Evolutionary conservation across 106 monocot genomes (phyloP).

Genomic region (Dioscorea zingiberensis): DNA sequence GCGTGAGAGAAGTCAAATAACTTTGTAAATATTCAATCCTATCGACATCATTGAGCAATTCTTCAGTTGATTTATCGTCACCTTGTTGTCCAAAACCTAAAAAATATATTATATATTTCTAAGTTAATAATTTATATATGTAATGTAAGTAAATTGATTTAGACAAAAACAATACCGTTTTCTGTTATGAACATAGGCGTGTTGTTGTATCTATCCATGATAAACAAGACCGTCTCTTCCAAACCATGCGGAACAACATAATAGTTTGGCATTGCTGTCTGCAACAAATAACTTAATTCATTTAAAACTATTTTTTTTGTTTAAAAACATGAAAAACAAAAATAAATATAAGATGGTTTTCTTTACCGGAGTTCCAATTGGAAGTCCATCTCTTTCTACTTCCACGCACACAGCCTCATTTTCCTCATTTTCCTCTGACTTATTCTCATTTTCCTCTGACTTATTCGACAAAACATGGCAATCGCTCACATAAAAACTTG

Average conservation of each 20-base stretch:
- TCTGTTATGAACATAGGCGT: slow-evolving; percentile 56
- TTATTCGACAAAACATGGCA: slow-evolving; percentile 34
- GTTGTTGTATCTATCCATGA: slow-evolving; percentile 51
- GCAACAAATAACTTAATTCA: neutral
- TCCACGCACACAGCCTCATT: neutral
- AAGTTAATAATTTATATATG: neutral
- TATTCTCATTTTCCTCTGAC: neutral
- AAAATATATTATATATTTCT: neutral
- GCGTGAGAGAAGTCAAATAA: slow-evolving; percentile 26
- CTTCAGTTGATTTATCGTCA: slow-evolving; percentile 10
- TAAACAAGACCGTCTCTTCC: slow-evolving; percentile 38
- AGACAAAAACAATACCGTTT: slow-evolving; percentile 25
- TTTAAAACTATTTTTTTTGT: neutral
- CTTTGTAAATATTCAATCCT: slow-evolving; percentile 26
- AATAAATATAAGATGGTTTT: neutral
- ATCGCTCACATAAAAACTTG: slow-evolving; percentile 32
- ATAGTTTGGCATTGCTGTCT: slow-evolving; percentile 26
- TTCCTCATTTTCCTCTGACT: no score
- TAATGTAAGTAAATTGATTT: no score
- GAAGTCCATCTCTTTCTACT: slow-evolving; percentile 16
- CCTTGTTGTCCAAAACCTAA: slow-evolving; percentile 25
- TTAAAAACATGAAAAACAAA: neutral
- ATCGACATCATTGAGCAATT: slow-evolving; percentile 35
- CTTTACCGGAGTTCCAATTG: slow-evolving; percentile 24
- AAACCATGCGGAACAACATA: slow-evolving; percentile 48